A percentile compares a stretch with the other conserved stretches of the same genome.
These are phyloP conservation scores for Batrachochytrium dendrobatidis DNA, from an alignment of 371 early-diverging fungal species.

Conservation along the genomic window DNA sequence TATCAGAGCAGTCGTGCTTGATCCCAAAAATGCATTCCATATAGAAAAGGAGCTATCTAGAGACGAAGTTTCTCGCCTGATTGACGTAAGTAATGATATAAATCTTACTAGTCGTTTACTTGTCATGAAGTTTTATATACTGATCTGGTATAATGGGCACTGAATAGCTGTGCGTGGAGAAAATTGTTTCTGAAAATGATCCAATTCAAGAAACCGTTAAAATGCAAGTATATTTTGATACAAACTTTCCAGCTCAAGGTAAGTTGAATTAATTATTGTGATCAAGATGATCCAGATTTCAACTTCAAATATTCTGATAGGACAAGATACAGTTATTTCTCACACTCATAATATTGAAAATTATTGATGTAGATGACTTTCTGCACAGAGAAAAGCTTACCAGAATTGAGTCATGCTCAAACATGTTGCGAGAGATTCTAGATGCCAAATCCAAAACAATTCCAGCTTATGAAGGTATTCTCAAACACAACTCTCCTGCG, in stretches of 20 bases:
- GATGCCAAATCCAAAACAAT: constrained; percentile 35
- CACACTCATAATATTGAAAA: no score
- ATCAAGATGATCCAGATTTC: constrained; percentile 1
- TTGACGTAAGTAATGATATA: constrained; percentile 19
- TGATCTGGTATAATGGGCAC: neutral
- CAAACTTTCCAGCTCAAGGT: constrained; percentile 47
- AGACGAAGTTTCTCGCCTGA: constrained; percentile 43
- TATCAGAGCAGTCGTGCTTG: constrained; percentile 43
- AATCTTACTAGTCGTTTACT: no score
- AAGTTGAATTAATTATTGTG: neutral
- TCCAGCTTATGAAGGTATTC: constrained; percentile 37
- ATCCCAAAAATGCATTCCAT: constrained; percentile 39
- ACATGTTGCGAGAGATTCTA: constrained; percentile 35
- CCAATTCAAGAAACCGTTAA: constrained; percentile 39
- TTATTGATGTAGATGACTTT: constrained; percentile 33
- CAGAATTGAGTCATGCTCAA: constrained; percentile 27
- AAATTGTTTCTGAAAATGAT: constrained; percentile 25
- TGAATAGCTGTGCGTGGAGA: constrained; percentile 31
- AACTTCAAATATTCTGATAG: no score
- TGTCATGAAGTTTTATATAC: no score
- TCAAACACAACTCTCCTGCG: neutral
- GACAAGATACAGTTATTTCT: no score
- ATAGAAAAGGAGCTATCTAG: constrained; percentile 40
- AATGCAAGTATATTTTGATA: constrained; percentile 53
- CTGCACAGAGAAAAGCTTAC: constrained; percentile 41